Evolutionary conservation across 208 protist genomes (phyloP), one percentile per base, ranked within the genome.

Genomic region (Acanthamoeba quina): DNA sequence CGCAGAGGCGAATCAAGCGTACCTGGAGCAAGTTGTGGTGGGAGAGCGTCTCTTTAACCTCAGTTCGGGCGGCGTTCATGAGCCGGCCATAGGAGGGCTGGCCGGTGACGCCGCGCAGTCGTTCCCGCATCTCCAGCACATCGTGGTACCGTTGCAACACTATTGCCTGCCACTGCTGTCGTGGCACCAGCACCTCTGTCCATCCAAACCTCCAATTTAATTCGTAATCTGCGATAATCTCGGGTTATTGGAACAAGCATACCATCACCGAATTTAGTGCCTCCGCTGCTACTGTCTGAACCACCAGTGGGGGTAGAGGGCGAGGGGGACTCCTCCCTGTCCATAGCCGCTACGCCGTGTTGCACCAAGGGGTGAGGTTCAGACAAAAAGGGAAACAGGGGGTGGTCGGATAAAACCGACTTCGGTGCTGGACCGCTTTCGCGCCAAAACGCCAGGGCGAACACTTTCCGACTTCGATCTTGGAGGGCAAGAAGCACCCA

Each of bases 21-120:
- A 85, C 76, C 29, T 85, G 76, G 17, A 85, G 76, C 5, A 85
- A 2, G 76, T 85, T 85, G 6, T 85, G 76, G 34, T 90, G 83
- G 10, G 83, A 90, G 2, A 90, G 60, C 31, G 83, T 90, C 41
- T 90, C 83, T n/a, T 90, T 90, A 31, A 90, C 83, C 60, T 90
- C 83, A 9, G 83, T 90, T 9, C 56, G 47, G 26, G 54, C 56
- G 7, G 82, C 26, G 52, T 89, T 89, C n/a, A 89, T 68, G 24
- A 89, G 54, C 19, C 82, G 82, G 6, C 82, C 82, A 41, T 54
- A 89, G 31, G 82, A 89, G 26, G 82, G 31, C 21, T 60, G 54
- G 31, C 56, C 54, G 6, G 54, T 47, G 3, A 89, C 54, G 47
- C 54, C 54, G 3, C 82, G 44, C 47, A 89, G 34, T 52, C 82